Conservation (phyloP, 148 eudicot species). For the Vaccinium myrtillus region DNA sequence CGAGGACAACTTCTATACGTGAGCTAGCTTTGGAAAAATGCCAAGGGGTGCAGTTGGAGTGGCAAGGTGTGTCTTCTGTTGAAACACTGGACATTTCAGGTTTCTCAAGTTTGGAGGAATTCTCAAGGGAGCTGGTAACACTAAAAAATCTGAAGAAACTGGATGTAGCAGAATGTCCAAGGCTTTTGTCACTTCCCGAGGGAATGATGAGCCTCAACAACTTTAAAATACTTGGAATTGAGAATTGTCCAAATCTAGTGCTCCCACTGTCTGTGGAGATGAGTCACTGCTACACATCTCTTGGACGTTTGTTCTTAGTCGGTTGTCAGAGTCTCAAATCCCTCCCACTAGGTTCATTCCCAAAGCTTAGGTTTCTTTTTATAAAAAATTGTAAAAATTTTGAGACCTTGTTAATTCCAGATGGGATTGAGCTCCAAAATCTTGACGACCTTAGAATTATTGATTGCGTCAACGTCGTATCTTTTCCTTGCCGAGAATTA, state of each 20-base stretch:
- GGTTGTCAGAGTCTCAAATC: background rate
- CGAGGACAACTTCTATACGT: background rate
- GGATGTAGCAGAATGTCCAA: background rate
- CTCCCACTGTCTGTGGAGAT: background rate
- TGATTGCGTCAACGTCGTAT: background rate
- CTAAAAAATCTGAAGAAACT: background rate
- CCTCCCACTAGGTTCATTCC: background rate
- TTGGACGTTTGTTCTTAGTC: too few species aligned
- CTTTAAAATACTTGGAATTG: too few species aligned
- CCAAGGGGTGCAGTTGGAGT: background rate
- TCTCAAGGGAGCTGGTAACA: background rate
- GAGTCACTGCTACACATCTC: too few species aligned
- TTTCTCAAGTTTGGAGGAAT: background rate
- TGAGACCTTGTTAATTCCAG: background rate
- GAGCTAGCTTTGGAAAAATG: background rate
- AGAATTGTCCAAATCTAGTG: background rate
- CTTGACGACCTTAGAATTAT: too few species aligned
- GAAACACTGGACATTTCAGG: background rate
- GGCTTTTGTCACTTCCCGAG: background rate
- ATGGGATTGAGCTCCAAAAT: slow-evolving; percentile 1
- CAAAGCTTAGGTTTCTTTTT: background rate
- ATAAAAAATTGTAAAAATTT: background rate
- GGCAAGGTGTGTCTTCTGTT: background rate
- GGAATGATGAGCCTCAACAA: too few species aligned
- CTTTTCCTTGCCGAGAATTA: background rate